Evolutionary conservation across 768 basidiomycete species (phyloP).

Genomic region (Lepiota brunneoincarnata): DNA sequence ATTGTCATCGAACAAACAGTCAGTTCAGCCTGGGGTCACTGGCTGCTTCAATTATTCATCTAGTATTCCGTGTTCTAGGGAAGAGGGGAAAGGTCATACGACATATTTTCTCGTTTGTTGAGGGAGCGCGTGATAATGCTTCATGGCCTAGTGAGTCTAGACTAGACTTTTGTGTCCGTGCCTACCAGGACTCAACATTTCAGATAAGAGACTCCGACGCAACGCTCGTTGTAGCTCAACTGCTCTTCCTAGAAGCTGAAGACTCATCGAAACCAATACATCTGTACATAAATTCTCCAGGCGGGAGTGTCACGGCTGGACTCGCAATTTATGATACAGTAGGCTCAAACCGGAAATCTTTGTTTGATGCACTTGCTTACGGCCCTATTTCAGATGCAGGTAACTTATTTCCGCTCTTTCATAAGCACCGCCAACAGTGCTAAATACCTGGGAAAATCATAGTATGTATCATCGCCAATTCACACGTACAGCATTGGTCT

Average conservation of each 20-base stretch:
- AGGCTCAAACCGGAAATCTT: slow-evolving; percentile 22
- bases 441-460: slow-evolving; percentile 9
- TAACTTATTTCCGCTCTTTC: slow-evolving; percentile 25
- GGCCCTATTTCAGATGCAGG: slow-evolving; percentile 59
- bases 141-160: slow-evolving; percentile 74
- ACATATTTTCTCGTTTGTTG: slow-evolving; percentile 92
- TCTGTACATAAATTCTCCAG: slow-evolving; percentile 95
- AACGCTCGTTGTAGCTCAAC: slow-evolving; percentile 84
- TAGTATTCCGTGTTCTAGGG: slow-evolving; percentile 42
- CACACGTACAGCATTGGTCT: slow-evolving; percentile 96
- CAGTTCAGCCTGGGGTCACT: background rate
- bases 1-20: slow-evolving; percentile 95
- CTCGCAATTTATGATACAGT: slow-evolving; percentile 98
- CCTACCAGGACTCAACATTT: slow-evolving; percentile 9
- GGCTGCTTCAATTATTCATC: slow-evolving; percentile 5
- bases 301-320: slow-evolving; percentile 94
- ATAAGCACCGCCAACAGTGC: slow-evolving; percentile 14
- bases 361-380: slow-evolving; percentile 8
- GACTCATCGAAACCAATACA: slow-evolving; percentile 94
- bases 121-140: slow-evolving; percentile 95
- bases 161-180: background rate
- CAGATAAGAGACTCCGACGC: slow-evolving; percentile 92
- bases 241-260: slow-evolving; percentile 95
- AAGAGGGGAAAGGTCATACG: slow-evolving; percentile 87
- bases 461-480: slow-evolving; percentile 94